phyloP scores from a whole-genome alignment of 2,329 filamentous ascomycete species.

The Zopfia rhizophila region DNA sequence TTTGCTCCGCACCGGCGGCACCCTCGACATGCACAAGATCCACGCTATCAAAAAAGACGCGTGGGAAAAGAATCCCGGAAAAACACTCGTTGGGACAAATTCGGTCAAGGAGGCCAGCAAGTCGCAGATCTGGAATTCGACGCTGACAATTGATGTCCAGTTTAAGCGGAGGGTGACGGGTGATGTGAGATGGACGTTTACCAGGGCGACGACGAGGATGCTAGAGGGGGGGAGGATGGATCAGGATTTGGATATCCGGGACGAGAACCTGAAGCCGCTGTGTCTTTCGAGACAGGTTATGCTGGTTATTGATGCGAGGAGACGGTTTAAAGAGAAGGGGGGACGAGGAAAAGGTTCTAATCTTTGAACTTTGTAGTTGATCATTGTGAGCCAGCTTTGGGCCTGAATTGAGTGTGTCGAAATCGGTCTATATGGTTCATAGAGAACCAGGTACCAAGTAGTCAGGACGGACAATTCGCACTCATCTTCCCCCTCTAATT shows the following conservation, averaged over 20 bases:
- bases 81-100: not conserved
- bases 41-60: constrained; percentile 4
- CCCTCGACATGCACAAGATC: constrained; percentile 12
- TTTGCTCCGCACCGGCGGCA: constrained; percentile 6
- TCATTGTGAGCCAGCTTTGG: no score
- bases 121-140: constrained; percentile 5
- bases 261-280: constrained; percentile 5
- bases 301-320: constrained; percentile 10
- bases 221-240: constrained; percentile 14
- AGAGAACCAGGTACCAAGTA: no score
- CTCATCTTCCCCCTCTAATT: no score
- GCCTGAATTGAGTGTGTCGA: no score
- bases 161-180: constrained; percentile 8
- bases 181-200: constrained; percentile 7
- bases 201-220: constrained; percentile 2
- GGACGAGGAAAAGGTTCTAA: no score
- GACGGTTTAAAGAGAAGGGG: constrained; percentile 10
- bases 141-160: constrained; percentile 11
- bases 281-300: constrained; percentile 10
- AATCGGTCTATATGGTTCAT: no score
- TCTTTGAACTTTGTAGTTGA: no score
- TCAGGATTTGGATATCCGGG: constrained; percentile 10
- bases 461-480: no score
- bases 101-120: constrained; percentile 6
- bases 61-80: constrained; percentile 8